Evolutionary conservation across 2,329 filamentous ascomycete genomes (phyloP).

Genomic region (Botrytis squamosa): DNA sequence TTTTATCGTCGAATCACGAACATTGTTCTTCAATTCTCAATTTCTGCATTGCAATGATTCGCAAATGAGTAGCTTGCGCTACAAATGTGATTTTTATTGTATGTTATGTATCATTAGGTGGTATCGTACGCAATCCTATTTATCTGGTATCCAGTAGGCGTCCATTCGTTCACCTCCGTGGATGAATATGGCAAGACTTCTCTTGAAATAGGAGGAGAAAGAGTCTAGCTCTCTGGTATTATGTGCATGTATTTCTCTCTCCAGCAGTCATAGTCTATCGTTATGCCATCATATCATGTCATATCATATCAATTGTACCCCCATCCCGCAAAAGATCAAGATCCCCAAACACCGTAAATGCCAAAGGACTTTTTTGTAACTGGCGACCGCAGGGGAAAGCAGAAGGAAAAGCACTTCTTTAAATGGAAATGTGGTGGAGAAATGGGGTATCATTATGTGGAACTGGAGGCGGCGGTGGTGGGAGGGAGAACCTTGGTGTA

Average conservation of each 20-base stretch:
- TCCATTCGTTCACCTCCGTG: slow-evolving; percentile 11
- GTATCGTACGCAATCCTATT: slow-evolving; percentile 11
- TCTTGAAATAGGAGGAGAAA: neutral
- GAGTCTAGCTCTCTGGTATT: slow-evolving; percentile 1
- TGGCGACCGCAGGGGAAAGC: neutral
- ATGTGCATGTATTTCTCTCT: neutral
- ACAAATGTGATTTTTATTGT: neutral
- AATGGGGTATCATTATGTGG: slow-evolving; percentile 31
- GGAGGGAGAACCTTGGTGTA: slow-evolving; percentile 67
- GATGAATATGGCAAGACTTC: slow-evolving; percentile 6
- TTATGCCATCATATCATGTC: slow-evolving; percentile 7
- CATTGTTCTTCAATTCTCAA: neutral
- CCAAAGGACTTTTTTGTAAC: slow-evolving; percentile 11
- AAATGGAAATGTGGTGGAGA: neutral
- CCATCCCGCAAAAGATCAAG: neutral
- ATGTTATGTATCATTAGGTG: slow-evolving; percentile 1
- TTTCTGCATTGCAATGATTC: neutral
- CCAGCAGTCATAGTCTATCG: neutral
- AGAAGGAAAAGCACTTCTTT: neutral
- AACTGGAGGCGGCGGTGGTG: neutral
- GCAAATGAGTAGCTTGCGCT: slow-evolving; percentile 7
- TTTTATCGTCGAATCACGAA: slow-evolving; percentile 7
- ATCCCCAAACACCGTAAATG: slow-evolving; percentile 12
- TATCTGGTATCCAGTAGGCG: slow-evolving; percentile 13
- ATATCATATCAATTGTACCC: neutral